Evolutionary conservation across 1,284 basidiomycete genomes (phyloP), one percentile per base, ranked within the genome.

Genomic region (Trichosporon ovoides): DNA sequence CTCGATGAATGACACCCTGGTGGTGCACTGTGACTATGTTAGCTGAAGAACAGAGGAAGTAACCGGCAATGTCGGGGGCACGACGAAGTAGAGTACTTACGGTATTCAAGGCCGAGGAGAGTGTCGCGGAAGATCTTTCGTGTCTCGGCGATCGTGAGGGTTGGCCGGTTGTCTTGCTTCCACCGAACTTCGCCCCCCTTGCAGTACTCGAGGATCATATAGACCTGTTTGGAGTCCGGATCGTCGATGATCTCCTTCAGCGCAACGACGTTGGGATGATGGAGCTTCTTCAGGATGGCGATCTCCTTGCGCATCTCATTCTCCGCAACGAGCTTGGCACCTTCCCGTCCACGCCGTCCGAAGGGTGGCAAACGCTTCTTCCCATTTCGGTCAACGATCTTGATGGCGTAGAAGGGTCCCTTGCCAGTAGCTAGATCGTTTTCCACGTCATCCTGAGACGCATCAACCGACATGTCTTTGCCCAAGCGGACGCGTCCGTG

Each of bases 1-100:
- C 96, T 58, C 96, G 90, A 77, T 99, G 96, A 54, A 98, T 98
- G 76, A 99, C 97, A 36, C 95, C 95, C 72, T 98, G 91, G 69
- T 89, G 85, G 74, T 98, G 95, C 7, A 98, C 43, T 48, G 43
- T 24, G 24, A 28, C 9, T 3, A 22, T 16, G 43, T 48, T 91
- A 94, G 68, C 4, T 10, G 24, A 12, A 4, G 10, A 16, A n/a
- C 28, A 28, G 22, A 22, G 22, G 28, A 16, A 22, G 14, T 28
- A 16, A 13, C 4, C 14, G 11, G 37, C 20, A n/a, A n/a, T n/a
- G n/a, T n/a, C n/a, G n/a, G n/a, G n/a, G n/a, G n/a, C n/a, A n/a
- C n/a, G n/a, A n/a, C 31, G 16, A 43, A 12, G 13, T 24, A 11
- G 9, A 22, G 43, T 22, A 48, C 43, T 22, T 28, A 48, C 43